Percentiles rank a stretch among this genome's conserved stretches.
Conservation (phyloP, 352 stramenopile genomes). For the Globisporangium polare region DNA sequence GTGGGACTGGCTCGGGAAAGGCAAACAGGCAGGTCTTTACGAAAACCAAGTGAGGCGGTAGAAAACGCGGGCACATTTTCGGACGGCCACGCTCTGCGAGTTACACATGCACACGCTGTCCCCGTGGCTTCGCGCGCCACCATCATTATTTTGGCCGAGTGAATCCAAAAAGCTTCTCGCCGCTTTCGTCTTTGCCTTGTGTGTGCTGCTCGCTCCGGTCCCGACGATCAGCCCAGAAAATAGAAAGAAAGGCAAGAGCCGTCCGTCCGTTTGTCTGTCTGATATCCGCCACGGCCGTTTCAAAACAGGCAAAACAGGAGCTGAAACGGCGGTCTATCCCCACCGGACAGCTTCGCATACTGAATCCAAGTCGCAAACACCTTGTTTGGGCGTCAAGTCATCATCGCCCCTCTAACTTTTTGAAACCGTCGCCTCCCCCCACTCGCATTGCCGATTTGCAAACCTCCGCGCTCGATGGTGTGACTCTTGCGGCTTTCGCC, state of each 20-base stretch:
- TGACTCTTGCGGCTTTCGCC: background rate
- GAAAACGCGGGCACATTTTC: background rate
- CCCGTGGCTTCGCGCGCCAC: background rate
- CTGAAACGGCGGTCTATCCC: background rate
- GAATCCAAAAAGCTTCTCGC: background rate
- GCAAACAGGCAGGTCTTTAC: background rate
- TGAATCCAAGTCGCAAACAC: background rate
- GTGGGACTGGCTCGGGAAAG: constrained; percentile 1
- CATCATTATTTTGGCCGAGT: too few relatives aligned
- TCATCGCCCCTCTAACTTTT: background rate
- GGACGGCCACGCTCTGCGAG: too few relatives aligned
- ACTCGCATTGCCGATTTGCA: background rate
- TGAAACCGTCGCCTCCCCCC: background rate
- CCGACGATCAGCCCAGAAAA: constrained; percentile 4
- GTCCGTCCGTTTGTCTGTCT: too few relatives aligned
- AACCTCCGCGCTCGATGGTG: background rate
- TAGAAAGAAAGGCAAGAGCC: background rate
- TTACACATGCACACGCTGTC: background rate
- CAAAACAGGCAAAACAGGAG: background rate
- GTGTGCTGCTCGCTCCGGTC: background rate
- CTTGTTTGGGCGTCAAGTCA: background rate
- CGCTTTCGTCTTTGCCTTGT: too few relatives aligned
- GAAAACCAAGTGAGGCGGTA: background rate
- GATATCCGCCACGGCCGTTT: background rate
- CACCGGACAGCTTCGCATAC: too few relatives aligned